phyloP scores from a whole-genome alignment of 495 filamentous ascomycete genomes.

The Talaromyces adpressus region DNA sequence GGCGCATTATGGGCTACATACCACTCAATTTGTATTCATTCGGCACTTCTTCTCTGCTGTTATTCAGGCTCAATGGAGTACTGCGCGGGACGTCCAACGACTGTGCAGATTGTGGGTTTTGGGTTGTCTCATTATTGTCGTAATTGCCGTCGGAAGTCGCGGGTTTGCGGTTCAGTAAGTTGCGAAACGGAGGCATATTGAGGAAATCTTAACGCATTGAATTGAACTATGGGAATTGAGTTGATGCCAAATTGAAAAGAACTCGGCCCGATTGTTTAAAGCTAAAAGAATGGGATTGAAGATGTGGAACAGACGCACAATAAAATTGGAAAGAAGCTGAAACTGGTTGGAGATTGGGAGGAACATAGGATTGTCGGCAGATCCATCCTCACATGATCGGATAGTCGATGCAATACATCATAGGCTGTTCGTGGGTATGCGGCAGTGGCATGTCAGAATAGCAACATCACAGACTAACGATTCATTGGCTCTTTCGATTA shows the following conservation, averaged over 20 bases:
- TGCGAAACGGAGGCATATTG: conserved; percentile 68
- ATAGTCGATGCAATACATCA: background rate
- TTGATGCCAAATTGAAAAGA: background rate
- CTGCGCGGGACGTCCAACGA: conserved; percentile 27
- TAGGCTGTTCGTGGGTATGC: background rate
- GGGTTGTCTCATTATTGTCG: conserved; percentile 30
- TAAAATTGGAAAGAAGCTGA: background rate
- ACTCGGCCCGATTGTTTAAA: background rate
- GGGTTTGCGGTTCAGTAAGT: conserved; percentile 58
- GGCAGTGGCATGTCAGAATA: background rate
- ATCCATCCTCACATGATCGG: conserved; percentile 6
- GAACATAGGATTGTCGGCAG: background rate
- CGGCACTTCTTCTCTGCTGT: conserved; percentile 48
- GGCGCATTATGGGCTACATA: conserved; percentile 31
- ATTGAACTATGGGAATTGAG: background rate
- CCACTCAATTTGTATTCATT: conserved; percentile 80
- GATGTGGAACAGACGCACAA: background rate
- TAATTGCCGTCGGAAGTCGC: conserved; percentile 35
- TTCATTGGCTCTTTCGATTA: background rate
- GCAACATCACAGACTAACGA: background rate
- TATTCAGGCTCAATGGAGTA: conserved; percentile 53
- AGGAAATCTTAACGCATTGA: background rate
- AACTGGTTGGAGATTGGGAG: background rate
- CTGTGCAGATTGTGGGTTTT: conserved; percentile 44
- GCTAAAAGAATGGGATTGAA: background rate